phyloP scores from a whole-genome alignment of 306 rosid genomes.

The Casuarina glauca region DNA sequence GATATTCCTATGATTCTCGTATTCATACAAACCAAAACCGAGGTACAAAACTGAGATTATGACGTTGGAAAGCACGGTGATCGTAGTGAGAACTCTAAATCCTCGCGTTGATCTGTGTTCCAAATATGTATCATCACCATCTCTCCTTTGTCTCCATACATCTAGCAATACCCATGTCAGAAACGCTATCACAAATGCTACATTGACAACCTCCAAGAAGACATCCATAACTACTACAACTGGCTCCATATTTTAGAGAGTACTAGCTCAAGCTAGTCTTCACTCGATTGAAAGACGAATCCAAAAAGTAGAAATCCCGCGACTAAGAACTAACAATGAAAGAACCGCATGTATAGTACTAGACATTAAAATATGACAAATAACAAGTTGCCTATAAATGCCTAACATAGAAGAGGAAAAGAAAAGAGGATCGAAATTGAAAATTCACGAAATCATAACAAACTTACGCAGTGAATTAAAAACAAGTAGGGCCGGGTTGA shows the following conservation, averaged over 20 bases:
- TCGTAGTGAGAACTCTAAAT: conserved; percentile 8
- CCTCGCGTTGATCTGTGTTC: conserved; percentile 19
- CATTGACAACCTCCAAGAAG: conserved; percentile 38
- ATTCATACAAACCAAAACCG: conserved; percentile 45
- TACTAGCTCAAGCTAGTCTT: no score
- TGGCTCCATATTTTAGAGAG: background rate
- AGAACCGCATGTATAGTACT: conserved; percentile 11
- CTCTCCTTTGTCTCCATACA: conserved; percentile 36
- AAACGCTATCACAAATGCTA: conserved; percentile 48
- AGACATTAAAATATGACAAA: background rate
- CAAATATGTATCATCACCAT: background rate
- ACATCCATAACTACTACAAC: conserved; percentile 30
- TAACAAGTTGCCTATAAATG: background rate
- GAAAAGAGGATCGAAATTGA: background rate
- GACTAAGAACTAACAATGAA: background rate
- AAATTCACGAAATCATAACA: background rate
- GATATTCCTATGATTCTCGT: conserved; percentile 22
- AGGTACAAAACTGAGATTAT: conserved; percentile 44
- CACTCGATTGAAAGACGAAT: background rate
- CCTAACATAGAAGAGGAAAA: background rate
- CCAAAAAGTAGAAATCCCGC: background rate
- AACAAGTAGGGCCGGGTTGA: background rate
- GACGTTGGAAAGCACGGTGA: conserved; percentile 36
- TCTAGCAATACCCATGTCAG: conserved; percentile 57
- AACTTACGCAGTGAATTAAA: background rate